Conservation (phyloP, 2,329 filamentous ascomycete genomes). For the Cytospora paraplurivora region DNA sequence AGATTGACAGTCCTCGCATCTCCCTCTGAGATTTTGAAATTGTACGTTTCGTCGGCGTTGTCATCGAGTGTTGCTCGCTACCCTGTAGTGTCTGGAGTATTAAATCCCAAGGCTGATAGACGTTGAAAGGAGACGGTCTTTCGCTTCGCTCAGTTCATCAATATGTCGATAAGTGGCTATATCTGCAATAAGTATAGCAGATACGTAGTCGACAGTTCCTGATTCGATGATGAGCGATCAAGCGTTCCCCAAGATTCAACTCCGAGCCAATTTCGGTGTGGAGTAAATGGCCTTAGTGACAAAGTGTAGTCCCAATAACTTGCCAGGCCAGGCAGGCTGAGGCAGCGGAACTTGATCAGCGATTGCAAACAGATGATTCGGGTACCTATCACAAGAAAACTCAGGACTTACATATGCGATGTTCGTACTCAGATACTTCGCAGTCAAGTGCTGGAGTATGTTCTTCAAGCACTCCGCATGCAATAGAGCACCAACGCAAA, state of each 20-base stretch:
- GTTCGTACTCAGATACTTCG: neutral
- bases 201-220: too few species aligned
- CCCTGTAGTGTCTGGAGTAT: too few species aligned
- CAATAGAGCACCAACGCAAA: neutral
- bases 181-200: too few species aligned
- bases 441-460: neutral
- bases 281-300: neutral
- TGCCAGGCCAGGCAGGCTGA: neutral
- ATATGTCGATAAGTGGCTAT: too few species aligned
- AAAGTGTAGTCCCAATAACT: neutral
- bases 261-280: neutral
- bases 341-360: neutral
- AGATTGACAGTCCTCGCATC: too few species aligned
- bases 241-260: neutral
- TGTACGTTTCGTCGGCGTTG: too few species aligned
- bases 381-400: neutral
- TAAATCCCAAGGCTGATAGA: too few species aligned
- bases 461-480: neutral
- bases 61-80: too few species aligned
- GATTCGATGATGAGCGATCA: neutral
- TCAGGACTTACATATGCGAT: neutral
- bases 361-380: neutral
- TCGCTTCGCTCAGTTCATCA: too few species aligned
- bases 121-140: too few species aligned
- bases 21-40: too few species aligned